These are phyloP conservation scores for Jasminum sambac DNA, from an alignment of 257 asterid genomes.

Conservation along the genomic window DNA sequence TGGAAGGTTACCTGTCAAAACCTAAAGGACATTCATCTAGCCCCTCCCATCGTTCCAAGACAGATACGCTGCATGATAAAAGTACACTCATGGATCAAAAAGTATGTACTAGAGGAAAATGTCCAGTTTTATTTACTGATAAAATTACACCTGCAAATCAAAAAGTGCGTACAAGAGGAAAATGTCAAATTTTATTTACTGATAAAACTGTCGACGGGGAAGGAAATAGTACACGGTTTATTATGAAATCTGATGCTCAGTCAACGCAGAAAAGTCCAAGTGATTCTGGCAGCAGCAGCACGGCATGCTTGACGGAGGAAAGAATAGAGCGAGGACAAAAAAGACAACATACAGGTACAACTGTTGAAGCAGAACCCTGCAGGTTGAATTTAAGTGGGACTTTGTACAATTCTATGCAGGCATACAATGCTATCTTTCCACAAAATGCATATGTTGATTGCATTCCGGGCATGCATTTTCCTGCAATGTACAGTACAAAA, in stretches of 20 bases:
- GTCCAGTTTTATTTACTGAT: slow-evolving; percentile 66
- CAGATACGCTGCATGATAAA: slow-evolving; percentile 29
- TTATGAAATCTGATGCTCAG: slow-evolving; percentile 27
- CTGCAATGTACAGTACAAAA: slow-evolving; percentile 56
- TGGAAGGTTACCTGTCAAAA: slow-evolving; percentile 29
- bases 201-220: slow-evolving; percentile 73
- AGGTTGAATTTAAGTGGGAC: slow-evolving; percentile 42
- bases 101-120: slow-evolving; percentile 53
- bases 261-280: slow-evolving; percentile 32
- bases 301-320: slow-evolving; percentile 38
- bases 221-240: slow-evolving; percentile 36
- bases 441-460: slow-evolving; percentile 29
- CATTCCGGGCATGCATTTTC: slow-evolving; percentile 46
- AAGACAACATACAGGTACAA: slow-evolving; percentile 38
- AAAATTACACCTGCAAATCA: slow-evolving; percentile 27
- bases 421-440: slow-evolving; percentile 36
- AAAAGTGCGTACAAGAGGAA: slow-evolving; percentile 49
- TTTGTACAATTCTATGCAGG: slow-evolving; percentile 50
- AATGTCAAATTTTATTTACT: slow-evolving; percentile 66
- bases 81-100: slow-evolving; percentile 29
- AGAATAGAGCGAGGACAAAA: slow-evolving; percentile 44
- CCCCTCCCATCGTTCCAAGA: slow-evolving; percentile 32
- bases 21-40: slow-evolving; percentile 32
- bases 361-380: slow-evolving; percentile 43
- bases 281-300: slow-evolving; percentile 42